Conservation (phyloP, 495 filamentous ascomycete genomes). For the Aspergillus egyptiacus region DNA sequence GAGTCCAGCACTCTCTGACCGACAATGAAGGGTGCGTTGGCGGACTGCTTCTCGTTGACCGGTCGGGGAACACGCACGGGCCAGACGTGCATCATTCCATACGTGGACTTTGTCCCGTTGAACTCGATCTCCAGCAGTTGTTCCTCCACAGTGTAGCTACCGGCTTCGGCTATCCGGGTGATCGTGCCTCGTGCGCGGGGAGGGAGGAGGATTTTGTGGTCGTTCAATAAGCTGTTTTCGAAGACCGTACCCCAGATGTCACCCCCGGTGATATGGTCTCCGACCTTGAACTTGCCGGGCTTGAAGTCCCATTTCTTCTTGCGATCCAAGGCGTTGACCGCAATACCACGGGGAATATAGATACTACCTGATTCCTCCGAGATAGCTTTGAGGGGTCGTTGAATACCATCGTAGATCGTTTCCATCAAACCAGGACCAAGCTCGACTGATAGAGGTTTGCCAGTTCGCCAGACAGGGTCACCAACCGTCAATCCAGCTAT, state of each 20-base stretch:
- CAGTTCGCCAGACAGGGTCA: slow-evolving; percentile 82
- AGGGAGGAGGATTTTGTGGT: slow-evolving; percentile 94
- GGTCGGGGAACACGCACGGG: slow-evolving; percentile 96
- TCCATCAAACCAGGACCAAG: slow-evolving; percentile 95
- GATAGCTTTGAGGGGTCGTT: slow-evolving; percentile 86
- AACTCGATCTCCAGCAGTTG: slow-evolving; percentile 96
- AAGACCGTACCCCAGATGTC: slow-evolving; percentile 90
- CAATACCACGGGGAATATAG: slow-evolving; percentile 93
- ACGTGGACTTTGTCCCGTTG: slow-evolving; percentile 87
- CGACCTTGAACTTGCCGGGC: slow-evolving; percentile 76
- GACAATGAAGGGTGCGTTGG: slow-evolving; percentile 85
- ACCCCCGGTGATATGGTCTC: slow-evolving; percentile 93
- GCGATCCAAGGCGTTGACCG: slow-evolving; percentile 81
- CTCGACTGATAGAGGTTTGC: slow-evolving; percentile 95
- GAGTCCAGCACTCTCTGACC: slow-evolving; percentile 95
- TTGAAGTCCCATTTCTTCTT: slow-evolving; percentile 93
- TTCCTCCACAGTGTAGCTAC: slow-evolving; percentile 88
- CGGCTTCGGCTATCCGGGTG: slow-evolving; percentile 79
- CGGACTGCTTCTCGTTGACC: slow-evolving; percentile 79
- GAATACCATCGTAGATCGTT: slow-evolving; percentile 99
- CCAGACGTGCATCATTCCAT: slow-evolving; percentile 98
- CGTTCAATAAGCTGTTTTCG: slow-evolving; percentile 91
- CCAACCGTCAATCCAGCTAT: slow-evolving; percentile 91
- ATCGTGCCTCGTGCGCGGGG: slow-evolving; percentile 87
- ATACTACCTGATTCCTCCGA: slow-evolving; percentile 71